These are phyloP conservation scores for Populus deltoides DNA, from an alignment of 345 rosid species.

Conservation along the genomic window DNA sequence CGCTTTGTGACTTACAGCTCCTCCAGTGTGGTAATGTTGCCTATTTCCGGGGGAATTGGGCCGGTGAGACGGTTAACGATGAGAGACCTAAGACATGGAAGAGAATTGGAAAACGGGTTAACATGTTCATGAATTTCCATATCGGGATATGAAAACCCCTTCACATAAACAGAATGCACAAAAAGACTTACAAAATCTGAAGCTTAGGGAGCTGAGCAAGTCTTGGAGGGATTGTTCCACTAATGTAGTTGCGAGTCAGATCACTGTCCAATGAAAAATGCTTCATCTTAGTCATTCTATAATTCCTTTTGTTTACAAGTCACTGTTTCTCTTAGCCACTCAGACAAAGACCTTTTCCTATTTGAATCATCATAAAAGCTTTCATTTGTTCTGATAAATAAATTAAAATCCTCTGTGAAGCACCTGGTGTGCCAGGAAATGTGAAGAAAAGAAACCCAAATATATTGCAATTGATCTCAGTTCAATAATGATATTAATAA, in stretches of 20 bases:
- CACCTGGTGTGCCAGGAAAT: neutral
- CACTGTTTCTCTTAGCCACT: neutral
- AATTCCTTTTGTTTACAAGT: no score
- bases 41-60: conserved; percentile 56
- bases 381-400: no score
- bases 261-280: conserved; percentile 44
- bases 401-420: neutral
- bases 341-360: neutral
- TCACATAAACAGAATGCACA: neutral
- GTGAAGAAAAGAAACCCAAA: no score
- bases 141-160: neutral
- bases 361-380: no score
- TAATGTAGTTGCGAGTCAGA: conserved; percentile 63
- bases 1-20: conserved; percentile 46
- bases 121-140: neutral
- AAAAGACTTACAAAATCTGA: conserved; percentile 43
- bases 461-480: neutral
- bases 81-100: conserved; percentile 40
- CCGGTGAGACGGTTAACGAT: conserved; percentile 68
- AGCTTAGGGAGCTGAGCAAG: conserved; percentile 50
- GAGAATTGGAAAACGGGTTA: neutral
- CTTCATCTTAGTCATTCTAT: neutral
- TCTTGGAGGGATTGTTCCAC: conserved; percentile 61
- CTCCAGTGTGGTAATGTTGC: conserved; percentile 50
- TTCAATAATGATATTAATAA: no score